A percentile compares a stretch with the other conserved stretches of the same genome.
phyloP scores from a whole-genome alignment of 345 rosid genomes.

The Pistacia vera region DNA sequence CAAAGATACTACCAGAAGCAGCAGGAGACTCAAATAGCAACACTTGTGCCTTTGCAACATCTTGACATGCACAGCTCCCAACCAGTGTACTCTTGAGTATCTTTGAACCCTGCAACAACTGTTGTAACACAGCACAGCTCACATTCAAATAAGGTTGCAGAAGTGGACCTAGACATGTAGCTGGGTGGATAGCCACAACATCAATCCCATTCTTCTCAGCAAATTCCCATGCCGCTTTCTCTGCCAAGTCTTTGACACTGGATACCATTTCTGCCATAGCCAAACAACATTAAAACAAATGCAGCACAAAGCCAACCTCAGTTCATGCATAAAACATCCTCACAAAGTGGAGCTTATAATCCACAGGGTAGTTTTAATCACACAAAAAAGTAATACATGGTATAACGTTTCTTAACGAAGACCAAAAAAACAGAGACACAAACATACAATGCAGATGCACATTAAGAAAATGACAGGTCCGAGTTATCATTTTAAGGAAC shows the following conservation, averaged over 20 bases:
- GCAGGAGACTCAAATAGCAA: conserved; percentile 57
- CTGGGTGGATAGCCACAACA: conserved; percentile 74
- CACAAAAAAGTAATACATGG: neutral
- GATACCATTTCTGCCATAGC: conserved; percentile 68
- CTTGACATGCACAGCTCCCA: conserved; percentile 79
- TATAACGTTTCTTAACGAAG: too few species aligned
- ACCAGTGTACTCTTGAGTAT: conserved; percentile 77
- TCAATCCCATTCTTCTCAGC: conserved; percentile 61
- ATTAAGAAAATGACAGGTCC: too few species aligned
- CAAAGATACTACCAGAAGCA: conserved; percentile 79
- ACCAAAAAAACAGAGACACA: too few species aligned
- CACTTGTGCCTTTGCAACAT: conserved; percentile 70
- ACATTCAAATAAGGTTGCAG: conserved; percentile 76
- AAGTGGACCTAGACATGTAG: conserved; percentile 73
- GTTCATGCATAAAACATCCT: neutral
- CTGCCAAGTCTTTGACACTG: conserved; percentile 84
- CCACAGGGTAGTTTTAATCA: neutral
- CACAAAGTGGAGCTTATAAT: neutral
- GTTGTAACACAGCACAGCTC: conserved; percentile 69
- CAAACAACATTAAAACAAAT: neutral
- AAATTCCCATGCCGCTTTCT: conserved; percentile 80
- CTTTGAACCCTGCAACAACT: conserved; percentile 68
- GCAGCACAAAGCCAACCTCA: neutral
- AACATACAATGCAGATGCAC: too few species aligned
- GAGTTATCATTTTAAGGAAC: too few species aligned